These are phyloP conservation scores for Terfezia boudieri DNA, from an alignment of 495 filamentous ascomycete genomes.

Conservation along the genomic window DNA sequence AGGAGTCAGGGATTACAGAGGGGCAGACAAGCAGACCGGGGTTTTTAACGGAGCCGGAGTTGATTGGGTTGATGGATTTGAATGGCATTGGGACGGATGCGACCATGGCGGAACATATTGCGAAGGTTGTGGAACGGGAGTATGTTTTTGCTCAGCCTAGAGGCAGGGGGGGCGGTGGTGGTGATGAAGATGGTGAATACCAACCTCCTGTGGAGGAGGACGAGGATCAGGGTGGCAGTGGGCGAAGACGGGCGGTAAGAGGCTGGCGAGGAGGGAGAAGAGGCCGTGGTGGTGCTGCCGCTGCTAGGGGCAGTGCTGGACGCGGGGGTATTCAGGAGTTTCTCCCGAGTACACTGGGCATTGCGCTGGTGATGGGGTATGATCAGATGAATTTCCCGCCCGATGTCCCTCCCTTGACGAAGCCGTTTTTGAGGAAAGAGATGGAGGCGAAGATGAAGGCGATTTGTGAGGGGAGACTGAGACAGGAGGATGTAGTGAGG, in stretches of 20 bases:
- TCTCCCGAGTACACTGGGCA: constrained; percentile 70
- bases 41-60: constrained; percentile 82
- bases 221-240: constrained; percentile 13
- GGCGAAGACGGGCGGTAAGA: constrained; percentile 22
- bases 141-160: constrained; percentile 53
- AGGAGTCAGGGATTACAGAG: constrained; percentile 69
- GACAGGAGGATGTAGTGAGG: constrained; percentile 46
- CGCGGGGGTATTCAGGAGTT: constrained; percentile 51
- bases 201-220: constrained; percentile 14
- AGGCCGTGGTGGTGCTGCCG: constrained; percentile 24
- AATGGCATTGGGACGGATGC: constrained; percentile 97
- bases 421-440: constrained; percentile 94
- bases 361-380: constrained; percentile 82
- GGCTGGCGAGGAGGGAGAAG: constrained; percentile 25
- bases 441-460: constrained; percentile 90
- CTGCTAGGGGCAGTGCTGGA: constrained; percentile 23
- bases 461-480: constrained; percentile 71
- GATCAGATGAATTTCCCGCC: constrained; percentile 52
- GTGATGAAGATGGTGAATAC: constrained; percentile 9
- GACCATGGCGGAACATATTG: constrained; percentile 96
- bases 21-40: constrained; percentile 65
- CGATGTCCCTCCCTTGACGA: constrained; percentile 60
- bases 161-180: constrained; percentile 16
- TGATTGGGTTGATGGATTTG: constrained; percentile 96
- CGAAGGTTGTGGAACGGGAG: constrained; percentile 71